Percentiles rank a stretch among this genome's conserved stretches.
These are phyloP conservation scores for Ganoderma lucidum DNA, from an alignment of 1,284 basidiomycete genomes.

Conservation along the genomic window DNA sequence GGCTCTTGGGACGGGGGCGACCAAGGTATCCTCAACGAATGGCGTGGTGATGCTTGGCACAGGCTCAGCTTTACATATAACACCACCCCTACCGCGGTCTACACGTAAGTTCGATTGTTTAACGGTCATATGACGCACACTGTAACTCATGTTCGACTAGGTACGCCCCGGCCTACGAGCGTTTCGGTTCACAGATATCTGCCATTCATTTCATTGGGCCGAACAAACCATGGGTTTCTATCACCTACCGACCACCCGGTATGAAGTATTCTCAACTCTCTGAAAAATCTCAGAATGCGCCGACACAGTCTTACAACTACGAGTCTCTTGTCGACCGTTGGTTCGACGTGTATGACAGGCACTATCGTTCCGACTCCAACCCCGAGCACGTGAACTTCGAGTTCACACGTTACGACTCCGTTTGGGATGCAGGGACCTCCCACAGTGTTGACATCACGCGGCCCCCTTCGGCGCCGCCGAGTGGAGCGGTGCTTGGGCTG, in stretches of 20 bases:
- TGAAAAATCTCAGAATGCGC: constrained; percentile 33
- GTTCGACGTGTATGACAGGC: constrained; percentile 89
- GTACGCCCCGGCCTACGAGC: constrained; percentile 95
- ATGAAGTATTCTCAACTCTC: constrained; percentile 38
- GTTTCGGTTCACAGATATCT: constrained; percentile 89
- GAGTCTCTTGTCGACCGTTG: constrained; percentile 85
- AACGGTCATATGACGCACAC: constrained; percentile 28
- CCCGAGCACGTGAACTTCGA: constrained; percentile 62
- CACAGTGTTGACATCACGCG: constrained; percentile 41
- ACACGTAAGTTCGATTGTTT: constrained; percentile 73
- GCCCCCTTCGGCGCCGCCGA: constrained; percentile 27
- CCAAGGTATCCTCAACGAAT: constrained; percentile 96
- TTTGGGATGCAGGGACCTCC: constrained; percentile 67
- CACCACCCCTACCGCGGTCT: constrained; percentile 96
- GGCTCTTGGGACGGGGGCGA: constrained; percentile 98
- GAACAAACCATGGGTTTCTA: constrained; percentile 91
- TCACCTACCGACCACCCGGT: constrained; percentile 71
- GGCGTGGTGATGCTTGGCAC: constrained; percentile 88
- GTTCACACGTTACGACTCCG: constrained; percentile 73
- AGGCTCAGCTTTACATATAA: constrained; percentile 96
- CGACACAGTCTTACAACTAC: constrained; percentile 72
- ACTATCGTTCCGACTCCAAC: constrained; percentile 70
- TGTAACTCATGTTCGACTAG: constrained; percentile 48
- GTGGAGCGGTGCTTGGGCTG: constrained; percentile 57
- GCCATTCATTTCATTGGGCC: constrained; percentile 95